phyloP scores from a whole-genome alignment of 306 rosid genomes.

The Fagus crenata region DNA sequence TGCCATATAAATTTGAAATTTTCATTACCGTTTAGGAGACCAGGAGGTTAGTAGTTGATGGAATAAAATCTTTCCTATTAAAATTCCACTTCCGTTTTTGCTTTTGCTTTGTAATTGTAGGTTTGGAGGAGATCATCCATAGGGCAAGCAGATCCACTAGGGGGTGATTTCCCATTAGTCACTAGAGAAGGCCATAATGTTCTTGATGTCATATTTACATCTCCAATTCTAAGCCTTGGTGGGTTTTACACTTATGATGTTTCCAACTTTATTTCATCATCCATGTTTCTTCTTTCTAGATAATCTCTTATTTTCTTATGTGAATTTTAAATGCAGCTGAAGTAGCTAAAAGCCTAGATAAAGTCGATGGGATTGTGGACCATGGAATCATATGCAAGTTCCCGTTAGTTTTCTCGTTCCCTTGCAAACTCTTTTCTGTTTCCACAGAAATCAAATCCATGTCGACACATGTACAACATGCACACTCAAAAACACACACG shows the following conservation, averaged over 20 bases:
- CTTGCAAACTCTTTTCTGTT: slow-evolving; percentile 18
- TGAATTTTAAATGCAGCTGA: slow-evolving; percentile 51
- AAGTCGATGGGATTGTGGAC: slow-evolving; percentile 62
- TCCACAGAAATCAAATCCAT: slow-evolving; percentile 1
- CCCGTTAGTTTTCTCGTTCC: slow-evolving; percentile 61
- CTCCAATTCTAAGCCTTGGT: slow-evolving; percentile 81
- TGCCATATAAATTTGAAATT: not conserved
- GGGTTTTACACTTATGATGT: slow-evolving; percentile 22
- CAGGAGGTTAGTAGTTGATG: not conserved
- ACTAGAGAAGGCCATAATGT: slow-evolving; percentile 80
- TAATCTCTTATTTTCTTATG: slow-evolving; percentile 11
- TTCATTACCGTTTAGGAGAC: not conserved
- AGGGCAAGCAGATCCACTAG: slow-evolving; percentile 73
- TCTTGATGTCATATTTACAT: slow-evolving; percentile 84
- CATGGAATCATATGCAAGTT: slow-evolving; percentile 74
- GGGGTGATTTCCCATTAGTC: slow-evolving; percentile 75
- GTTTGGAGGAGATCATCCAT: slow-evolving; percentile 86
- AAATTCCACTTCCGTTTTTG: slow-evolving; percentile 18
- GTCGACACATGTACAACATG: not conserved
- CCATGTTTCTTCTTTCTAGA: not conserved
- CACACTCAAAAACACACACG: not conserved
- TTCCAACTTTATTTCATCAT: slow-evolving; percentile 8
- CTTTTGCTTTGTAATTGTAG: slow-evolving; percentile 39
- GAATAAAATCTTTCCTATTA: not conserved
- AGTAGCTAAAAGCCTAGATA: slow-evolving; percentile 62